A percentile compares a stretch with the other conserved stretches of the same genome.
Evolutionary conservation across 495 filamentous ascomycete species (phyloP).

Genomic region (Penicillium canariense): DNA sequence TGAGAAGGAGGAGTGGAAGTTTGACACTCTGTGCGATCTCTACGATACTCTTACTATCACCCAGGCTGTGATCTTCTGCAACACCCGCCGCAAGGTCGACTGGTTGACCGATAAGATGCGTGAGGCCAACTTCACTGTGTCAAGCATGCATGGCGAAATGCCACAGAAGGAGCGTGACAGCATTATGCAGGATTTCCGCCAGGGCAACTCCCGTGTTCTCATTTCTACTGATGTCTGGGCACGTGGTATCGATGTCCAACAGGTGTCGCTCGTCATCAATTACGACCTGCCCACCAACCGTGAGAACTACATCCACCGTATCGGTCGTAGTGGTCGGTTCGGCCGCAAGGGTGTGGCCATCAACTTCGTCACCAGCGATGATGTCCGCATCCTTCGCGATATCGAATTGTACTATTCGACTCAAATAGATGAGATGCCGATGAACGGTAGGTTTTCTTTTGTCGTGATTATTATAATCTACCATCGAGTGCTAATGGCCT

Average conservation of each 20-base stretch:
- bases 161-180: slow-evolving; percentile 94
- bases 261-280: slow-evolving; percentile 99
- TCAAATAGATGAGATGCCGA: slow-evolving; percentile 99
- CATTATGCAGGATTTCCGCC: slow-evolving; percentile 99
- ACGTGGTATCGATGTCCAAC: slow-evolving; percentile 98
- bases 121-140: slow-evolving; percentile 96
- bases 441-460: slow-evolving; percentile 63
- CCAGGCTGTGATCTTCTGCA: slow-evolving; percentile 99
- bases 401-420: slow-evolving; percentile 98
- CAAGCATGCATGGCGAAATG: slow-evolving; percentile 99
- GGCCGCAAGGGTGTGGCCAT: slow-evolving; percentile 98
- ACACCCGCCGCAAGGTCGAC: slow-evolving; percentile 98
- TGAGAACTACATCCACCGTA: slow-evolving; percentile 99
- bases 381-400: slow-evolving; percentile 95
- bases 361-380: slow-evolving; percentile 98
- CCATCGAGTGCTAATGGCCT: slow-evolving; percentile 8
- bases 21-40: slow-evolving; percentile 98
- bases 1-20: slow-evolving; percentile 99
- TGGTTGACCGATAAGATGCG: slow-evolving; percentile 99
- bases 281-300: slow-evolving; percentile 98
- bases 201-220: slow-evolving; percentile 93
- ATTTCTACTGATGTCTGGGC: slow-evolving; percentile 98
- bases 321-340: slow-evolving; percentile 93
- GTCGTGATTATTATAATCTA: neutral
- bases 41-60: slow-evolving; percentile 99